Evolutionary conservation across 768 basidiomycete species (phyloP).

Genomic region (Candolleomyces aberdarensis): DNA sequence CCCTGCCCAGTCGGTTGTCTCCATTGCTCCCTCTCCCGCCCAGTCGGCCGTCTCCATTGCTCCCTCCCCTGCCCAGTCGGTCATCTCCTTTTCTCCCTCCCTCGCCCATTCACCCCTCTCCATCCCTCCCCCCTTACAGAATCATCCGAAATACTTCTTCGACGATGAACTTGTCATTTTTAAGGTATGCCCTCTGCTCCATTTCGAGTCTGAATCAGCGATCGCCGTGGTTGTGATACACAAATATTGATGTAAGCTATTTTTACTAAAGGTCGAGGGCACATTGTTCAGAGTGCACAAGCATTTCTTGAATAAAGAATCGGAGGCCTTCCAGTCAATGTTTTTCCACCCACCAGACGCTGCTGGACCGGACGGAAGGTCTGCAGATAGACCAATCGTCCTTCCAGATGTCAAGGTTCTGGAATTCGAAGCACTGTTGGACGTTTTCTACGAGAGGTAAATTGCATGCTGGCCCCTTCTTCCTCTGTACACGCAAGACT

Average conservation of each 20-base stretch:
- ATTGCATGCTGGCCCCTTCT: slow-evolving; percentile 4
- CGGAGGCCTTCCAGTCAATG: slow-evolving; percentile 35
- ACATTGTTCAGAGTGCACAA: slow-evolving; percentile 29
- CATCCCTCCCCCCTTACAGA: not conserved
- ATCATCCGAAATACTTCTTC: slow-evolving; percentile 16
- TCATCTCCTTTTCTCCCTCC: too few species aligned
- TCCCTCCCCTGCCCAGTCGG: too few species aligned
- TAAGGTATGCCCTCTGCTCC: slow-evolving; percentile 8
- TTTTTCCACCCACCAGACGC: slow-evolving; percentile 22
- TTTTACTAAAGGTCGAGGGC: slow-evolving; percentile 30
- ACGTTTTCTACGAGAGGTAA: slow-evolving; percentile 38
- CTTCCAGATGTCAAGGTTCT: slow-evolving; percentile 28
- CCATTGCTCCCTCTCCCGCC: too few species aligned
- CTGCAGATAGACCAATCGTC: slow-evolving; percentile 29
- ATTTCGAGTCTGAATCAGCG: not conserved
- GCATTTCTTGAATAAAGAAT: slow-evolving; percentile 35
- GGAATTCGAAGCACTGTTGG: slow-evolving; percentile 37
- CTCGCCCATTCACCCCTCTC: too few species aligned
- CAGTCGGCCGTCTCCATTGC: too few species aligned
- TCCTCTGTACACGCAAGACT: not conserved
- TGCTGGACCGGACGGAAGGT: slow-evolving; percentile 25
- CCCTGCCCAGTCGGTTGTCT: too few species aligned
- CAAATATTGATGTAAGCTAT: too few species aligned
- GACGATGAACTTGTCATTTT: slow-evolving; percentile 18
- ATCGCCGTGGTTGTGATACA: too few species aligned